Evolutionary conservation across 805 yeast genomes (phyloP), one percentile per base, ranked within the genome.

Genomic region (Teunomyces lycoperdinae): DNA sequence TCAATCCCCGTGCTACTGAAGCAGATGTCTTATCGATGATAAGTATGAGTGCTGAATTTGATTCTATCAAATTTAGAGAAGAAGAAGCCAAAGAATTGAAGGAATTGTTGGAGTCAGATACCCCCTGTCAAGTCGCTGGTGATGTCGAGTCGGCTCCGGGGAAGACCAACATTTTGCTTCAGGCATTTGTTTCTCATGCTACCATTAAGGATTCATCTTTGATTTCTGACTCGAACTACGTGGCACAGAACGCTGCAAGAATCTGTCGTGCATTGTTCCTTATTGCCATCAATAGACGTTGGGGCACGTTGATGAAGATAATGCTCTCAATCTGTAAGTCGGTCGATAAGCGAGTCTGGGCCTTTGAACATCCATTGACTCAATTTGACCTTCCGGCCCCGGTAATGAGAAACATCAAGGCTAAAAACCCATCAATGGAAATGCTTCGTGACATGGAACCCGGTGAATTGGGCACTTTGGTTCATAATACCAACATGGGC

Each of bases 171-270:
- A 79, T 90, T 40, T 74, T 95, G 39, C 68, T 94, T 14, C 99
- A 94, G 64, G 84, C 97, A 0, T 95, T 78, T 63, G 86, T 94
- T 28, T 89, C 97, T 0, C 82, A 84, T 48, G 82, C 89, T 1
- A 57, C 64, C 9, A 79, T 91, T 32, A 80, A 77, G 49, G 96
- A 89, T 49, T 83, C 96, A 3, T 86, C 99, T 0, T 71, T 94
- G 49, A 73, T 80, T 2, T 89, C 97, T 0, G 99, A 94, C 65
- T 77, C 88, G 43, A 87, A 89, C 52, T 94, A 94, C 63, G 96
- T 94, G 48, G 97, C 98, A 1, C 99, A 94, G 60, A 94, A 94
- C 60, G 80, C 97, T 3, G 89, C 92, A 1, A 83, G 99, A 73
- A 92, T 94, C 30, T 82, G 96, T 55, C 80, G 98, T 24, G 97